Conservation (phyloP, 1,284 basidiomycete genomes). For the Leccinum angustisporum region DNA sequence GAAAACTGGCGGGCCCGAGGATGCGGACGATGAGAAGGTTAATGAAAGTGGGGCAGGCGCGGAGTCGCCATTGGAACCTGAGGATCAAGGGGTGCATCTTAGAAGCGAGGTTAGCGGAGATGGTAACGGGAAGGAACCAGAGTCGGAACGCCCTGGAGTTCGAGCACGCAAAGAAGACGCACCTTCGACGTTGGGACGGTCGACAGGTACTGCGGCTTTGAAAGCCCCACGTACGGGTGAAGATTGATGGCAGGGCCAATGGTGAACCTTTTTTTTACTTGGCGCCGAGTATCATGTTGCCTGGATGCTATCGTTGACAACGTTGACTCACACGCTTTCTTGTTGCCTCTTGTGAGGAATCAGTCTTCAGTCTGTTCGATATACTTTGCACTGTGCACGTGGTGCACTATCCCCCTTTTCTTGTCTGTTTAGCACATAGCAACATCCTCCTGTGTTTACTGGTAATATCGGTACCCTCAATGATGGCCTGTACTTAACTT, state of each 20-base stretch:
- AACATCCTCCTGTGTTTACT: constrained; percentile 13
- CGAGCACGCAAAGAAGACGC: constrained; percentile 21
- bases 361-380: constrained; percentile 13
- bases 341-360: neutral
- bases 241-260: constrained; percentile 6
- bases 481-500: neutral
- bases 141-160: constrained; percentile 1
- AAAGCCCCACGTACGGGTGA: constrained; percentile 10
- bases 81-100: constrained; percentile 11
- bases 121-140: constrained; percentile 7
- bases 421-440: constrained; percentile 12
- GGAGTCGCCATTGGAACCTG: constrained; percentile 9
- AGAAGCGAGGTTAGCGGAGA: constrained; percentile 4
- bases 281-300: neutral
- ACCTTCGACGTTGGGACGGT: constrained; percentile 31
- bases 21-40: constrained; percentile 31
- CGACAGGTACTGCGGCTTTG: constrained; percentile 24
- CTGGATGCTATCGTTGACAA: neutral
- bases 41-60: constrained; percentile 7
- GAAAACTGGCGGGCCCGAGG: constrained; percentile 47
- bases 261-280: neutral
- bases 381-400: constrained; percentile 2
- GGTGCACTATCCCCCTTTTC: neutral
- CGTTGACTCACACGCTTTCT: neutral
- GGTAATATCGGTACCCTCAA: neutral